A percentile compares a stretch with the other conserved stretches of the same genome.
These are phyloP conservation scores for Periconia digitata DNA, from an alignment of 2,329 filamentous ascomycete species.

Conservation along the genomic window DNA sequence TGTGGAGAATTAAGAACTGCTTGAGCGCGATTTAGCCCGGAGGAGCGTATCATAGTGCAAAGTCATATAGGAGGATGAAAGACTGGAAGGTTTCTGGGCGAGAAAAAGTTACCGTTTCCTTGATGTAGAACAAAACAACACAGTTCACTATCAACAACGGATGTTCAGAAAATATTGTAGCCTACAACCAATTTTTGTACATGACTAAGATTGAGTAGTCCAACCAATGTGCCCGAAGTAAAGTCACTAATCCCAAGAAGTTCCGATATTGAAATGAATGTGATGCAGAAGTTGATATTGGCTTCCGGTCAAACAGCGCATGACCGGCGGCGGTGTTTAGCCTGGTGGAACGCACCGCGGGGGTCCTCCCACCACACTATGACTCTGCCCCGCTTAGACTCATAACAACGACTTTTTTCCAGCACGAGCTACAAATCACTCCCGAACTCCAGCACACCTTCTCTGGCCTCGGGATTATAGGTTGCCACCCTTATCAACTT, in stretches of 20 bases:
- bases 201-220: no score
- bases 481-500: neutral
- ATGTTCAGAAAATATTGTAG: neutral
- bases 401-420: neutral
- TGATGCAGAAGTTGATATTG: no score
- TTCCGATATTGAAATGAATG: no score
- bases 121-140: slow-evolving; percentile 7
- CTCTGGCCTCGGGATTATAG: neutral
- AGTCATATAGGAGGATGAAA: slow-evolving; percentile 6
- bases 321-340: neutral
- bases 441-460: neutral
- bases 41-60: slow-evolving; percentile 3
- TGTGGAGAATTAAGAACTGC: neutral
- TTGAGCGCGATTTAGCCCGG: neutral
- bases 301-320: neutral
- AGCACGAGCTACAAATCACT: neutral
- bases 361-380: neutral
- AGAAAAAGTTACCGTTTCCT: slow-evolving; percentile 5
- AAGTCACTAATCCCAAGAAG: no score
- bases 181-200: no score
- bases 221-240: no score
- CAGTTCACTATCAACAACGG: neutral
- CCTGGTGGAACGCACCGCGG: neutral
- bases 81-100: neutral
- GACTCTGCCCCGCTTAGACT: slow-evolving; percentile 1